Evolutionary conservation across 2,329 filamentous ascomycete species (phyloP).

Genomic region (Leptodontidium sp.): DNA sequence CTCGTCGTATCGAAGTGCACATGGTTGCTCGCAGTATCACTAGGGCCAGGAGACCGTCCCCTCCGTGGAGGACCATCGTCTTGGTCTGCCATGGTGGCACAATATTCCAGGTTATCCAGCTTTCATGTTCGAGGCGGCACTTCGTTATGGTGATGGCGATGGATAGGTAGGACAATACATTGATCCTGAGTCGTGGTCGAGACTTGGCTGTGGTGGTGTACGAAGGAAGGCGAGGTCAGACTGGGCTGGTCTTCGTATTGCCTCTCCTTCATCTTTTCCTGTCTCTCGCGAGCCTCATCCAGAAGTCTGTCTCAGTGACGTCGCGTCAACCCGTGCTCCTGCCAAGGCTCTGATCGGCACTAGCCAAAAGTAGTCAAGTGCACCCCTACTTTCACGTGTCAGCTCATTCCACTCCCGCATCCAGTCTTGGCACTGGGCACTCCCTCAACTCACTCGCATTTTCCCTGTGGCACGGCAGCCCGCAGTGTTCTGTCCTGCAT

Average conservation of each 20-base stretch:
- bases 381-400: slow-evolving; percentile 4
- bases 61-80: slow-evolving; percentile 37
- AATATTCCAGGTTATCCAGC: slow-evolving; percentile 17
- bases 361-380: neutral
- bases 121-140: slow-evolving; percentile 27
- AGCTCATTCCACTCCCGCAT: neutral
- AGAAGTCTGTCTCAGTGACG: neutral
- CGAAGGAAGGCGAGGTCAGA: neutral
- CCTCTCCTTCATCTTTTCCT: neutral
- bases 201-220: neutral
- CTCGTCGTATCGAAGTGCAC: slow-evolving; percentile 42
- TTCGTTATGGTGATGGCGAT: neutral
- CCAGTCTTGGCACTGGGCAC: neutral
- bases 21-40: slow-evolving; percentile 36
- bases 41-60: slow-evolving; percentile 41
- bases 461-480: neutral
- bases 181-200: neutral
- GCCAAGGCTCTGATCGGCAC: neutral
- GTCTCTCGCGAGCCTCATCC: slow-evolving; percentile 8
- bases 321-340: neutral
- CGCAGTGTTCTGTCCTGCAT: neutral
- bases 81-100: slow-evolving; percentile 44
- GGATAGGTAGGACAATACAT: neutral
- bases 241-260: neutral
- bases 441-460: neutral